phyloP scores from a whole-genome alignment of 2,329 filamentous ascomycete species.

The Xylaria sp. region DNA sequence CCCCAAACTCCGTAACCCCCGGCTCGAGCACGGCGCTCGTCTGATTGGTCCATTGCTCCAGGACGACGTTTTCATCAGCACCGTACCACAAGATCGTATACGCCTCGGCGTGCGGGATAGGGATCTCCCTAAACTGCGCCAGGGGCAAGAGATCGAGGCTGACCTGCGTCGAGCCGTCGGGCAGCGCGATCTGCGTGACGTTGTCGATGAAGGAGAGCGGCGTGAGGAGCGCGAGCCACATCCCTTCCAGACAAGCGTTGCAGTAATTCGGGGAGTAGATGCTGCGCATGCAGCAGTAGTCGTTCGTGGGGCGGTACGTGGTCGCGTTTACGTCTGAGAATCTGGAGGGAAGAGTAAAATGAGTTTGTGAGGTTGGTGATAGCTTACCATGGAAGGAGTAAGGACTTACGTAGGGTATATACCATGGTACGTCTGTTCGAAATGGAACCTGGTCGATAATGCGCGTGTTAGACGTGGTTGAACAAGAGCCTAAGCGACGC shows the following conservation, averaged over 20 bases:
- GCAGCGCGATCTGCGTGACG: constrained; percentile 40
- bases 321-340: constrained; percentile 45
- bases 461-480: constrained; percentile 15
- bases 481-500: not conserved
- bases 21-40: constrained; percentile 43
- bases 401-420: constrained; percentile 46
- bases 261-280: constrained; percentile 48
- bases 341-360: constrained; percentile 27
- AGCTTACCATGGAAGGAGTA: not conserved
- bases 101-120: constrained; percentile 42
- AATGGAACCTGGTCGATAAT: constrained; percentile 41
- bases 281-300: constrained; percentile 47
- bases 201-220: constrained; percentile 46
- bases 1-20: constrained; percentile 37
- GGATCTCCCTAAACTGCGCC: constrained; percentile 44
- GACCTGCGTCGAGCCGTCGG: constrained; percentile 42
- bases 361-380: not conserved
- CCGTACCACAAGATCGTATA: constrained; percentile 48
- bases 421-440: constrained; percentile 42
- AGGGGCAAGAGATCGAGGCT: constrained; percentile 46
- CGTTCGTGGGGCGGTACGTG: constrained; percentile 49
- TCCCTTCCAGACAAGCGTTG: constrained; percentile 47
- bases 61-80: constrained; percentile 35
- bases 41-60: constrained; percentile 46
- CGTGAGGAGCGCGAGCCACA: constrained; percentile 47